Percentiles rank a stretch among this genome's conserved stretches.
Conservation (phyloP, 768 basidiomycete species). For the Pleurotus pulmonarius region DNA sequence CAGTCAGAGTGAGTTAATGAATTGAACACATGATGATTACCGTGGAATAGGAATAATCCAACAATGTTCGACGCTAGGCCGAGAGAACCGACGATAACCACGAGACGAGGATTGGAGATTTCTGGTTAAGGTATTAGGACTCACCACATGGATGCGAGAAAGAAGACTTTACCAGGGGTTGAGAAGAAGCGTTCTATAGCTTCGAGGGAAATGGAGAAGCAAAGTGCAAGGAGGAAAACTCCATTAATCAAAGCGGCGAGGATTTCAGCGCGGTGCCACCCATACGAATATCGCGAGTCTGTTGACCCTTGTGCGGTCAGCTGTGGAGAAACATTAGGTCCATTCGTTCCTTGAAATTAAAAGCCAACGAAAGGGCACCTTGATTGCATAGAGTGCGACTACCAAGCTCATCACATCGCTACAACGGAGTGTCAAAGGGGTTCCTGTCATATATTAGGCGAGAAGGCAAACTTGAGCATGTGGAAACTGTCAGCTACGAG, state of each 20-base stretch:
- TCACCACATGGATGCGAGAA: slow-evolving; percentile 1
- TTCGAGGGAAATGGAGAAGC: slow-evolving; percentile 93
- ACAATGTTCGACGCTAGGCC: slow-evolving; percentile 91
- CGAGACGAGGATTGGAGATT: slow-evolving; percentile 81
- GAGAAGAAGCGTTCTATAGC: slow-evolving; percentile 88
- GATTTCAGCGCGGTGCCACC: slow-evolving; percentile 99
- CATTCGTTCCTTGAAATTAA: not conserved
- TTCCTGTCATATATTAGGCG: slow-evolving; percentile 7
- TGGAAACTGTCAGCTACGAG: slow-evolving; percentile 97
- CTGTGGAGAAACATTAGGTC: slow-evolving; percentile 30
- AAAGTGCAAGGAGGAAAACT: slow-evolving; percentile 93
- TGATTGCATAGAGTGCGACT: slow-evolving; percentile 95
- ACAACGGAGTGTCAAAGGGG: slow-evolving; percentile 15
- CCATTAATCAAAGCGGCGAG: slow-evolving; percentile 94
- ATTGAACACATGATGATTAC: slow-evolving; percentile 35
- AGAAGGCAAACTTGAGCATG: slow-evolving; percentile 85
- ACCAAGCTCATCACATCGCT: slow-evolving; percentile 96
- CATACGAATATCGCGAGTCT: slow-evolving; percentile 87
- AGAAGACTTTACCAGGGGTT: slow-evolving; percentile 56
- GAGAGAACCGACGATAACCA: slow-evolving; percentile 86
- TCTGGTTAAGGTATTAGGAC: slow-evolving; percentile 41
- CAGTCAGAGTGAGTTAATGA: slow-evolving; percentile 2
- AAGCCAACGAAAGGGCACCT: slow-evolving; percentile 33
- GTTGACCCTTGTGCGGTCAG: slow-evolving; percentile 55
- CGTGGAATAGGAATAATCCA: slow-evolving; percentile 93